Base-by-base conservation (phyloP, 768 basidiomycete species). In the Termitomyces sp. region DNA sequence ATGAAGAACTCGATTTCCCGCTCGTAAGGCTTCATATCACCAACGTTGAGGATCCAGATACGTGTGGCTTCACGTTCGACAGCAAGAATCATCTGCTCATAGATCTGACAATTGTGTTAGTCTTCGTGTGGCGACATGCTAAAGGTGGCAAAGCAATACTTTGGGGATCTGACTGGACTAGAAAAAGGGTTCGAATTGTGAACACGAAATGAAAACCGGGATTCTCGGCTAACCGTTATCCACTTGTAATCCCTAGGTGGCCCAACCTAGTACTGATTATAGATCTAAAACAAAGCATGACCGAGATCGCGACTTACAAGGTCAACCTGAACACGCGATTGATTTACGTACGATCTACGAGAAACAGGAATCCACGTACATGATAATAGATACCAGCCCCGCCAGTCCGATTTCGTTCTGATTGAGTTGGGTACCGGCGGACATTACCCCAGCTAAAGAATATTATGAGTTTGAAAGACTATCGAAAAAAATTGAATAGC, bases 21-120 rank as follows among this genome's bases (percentile, higher is more conserved):
- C 62, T 90, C 88, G 60, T 84, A 85, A 2, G 86, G 86, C 67
- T 89, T 89, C 48, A 90, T 68, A 62, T 89, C 87, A n/a, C 88
- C 88, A 55, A 90, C 87, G 66, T 89, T 90, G 52, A 90, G 68
- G 43, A 90, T 79, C 86, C 86, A 88, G 50, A 90, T 71, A 18
- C 75, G 74, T 9, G 72, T 79, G 7, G 85, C 84, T 33, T 83
- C 73, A 35, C 82, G 79, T 14, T 80, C 79, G 11, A 82, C 75
- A 0, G 86, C 83, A n/a, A 86, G 72, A 20, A 84, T 83, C 78
- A 90, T 79, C 71, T 88, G 86, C 62, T 90, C 85, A 68, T 79
- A 83, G 9, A 81, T 76, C 81, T 82, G 53, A n/a, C 5, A 28
- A 5, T 41, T 33, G 14, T 9, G 16, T 43, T 13, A 28, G 36